phyloP scores from a whole-genome alignment of 2,329 filamentous ascomycete species.

The Hymenoscyphus albidus region DNA sequence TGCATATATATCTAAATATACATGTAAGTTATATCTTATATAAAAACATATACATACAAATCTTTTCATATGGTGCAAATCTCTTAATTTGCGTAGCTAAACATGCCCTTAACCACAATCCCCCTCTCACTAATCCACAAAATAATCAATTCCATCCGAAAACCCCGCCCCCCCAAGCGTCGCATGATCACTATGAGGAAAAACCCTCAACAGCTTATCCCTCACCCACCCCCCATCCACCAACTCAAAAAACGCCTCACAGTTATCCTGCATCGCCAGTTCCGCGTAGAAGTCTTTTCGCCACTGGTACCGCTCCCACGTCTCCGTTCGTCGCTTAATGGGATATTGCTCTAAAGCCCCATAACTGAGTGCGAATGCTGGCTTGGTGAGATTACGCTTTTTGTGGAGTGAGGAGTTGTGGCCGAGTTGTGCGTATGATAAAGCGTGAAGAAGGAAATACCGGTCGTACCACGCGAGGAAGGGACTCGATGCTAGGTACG shows the following conservation, averaged over 20 bases:
- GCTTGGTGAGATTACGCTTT: neutral
- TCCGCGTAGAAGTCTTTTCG: neutral
- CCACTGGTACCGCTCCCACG: neutral
- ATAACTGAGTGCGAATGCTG: constrained; percentile 1
- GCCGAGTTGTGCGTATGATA: neutral
- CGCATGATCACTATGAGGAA: constrained; percentile 2
- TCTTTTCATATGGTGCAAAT: too few species aligned
- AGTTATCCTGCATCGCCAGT: neutral
- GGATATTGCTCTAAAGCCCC: neutral
- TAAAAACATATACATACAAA: too few species aligned
- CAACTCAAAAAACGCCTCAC: too few species aligned
- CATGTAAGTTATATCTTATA: too few species aligned
- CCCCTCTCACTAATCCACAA: constrained; percentile 1
- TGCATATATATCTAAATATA: too few species aligned
- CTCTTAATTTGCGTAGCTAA: too few species aligned
- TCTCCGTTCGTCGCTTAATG: constrained; percentile 1
- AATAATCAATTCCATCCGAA: constrained; percentile 8
- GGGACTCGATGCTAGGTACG: neutral
- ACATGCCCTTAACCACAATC: too few species aligned
- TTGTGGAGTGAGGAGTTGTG: neutral
- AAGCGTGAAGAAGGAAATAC: neutral
- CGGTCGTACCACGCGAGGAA: neutral
- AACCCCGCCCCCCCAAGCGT: neutral
- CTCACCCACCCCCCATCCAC: too few species aligned
- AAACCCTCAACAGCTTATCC: neutral